Evolutionary conservation across 345 rosid genomes (phyloP).

Genomic region (Carallia pectinifolia): DNA sequence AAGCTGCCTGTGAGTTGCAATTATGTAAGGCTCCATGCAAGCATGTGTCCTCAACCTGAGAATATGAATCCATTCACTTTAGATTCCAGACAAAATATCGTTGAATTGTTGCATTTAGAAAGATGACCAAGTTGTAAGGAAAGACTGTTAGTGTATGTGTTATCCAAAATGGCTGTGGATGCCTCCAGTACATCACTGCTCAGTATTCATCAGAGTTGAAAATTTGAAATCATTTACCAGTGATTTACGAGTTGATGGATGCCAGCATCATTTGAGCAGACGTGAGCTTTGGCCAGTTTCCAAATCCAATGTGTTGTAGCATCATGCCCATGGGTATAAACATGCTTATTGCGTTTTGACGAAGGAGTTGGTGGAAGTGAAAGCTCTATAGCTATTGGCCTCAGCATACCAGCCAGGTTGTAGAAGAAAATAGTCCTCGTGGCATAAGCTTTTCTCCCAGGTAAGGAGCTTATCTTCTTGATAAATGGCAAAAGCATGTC

Average conservation of each 20-base stretch:
- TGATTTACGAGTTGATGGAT: constrained; percentile 93
- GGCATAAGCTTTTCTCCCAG: constrained; percentile 75
- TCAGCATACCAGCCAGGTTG: constrained; percentile 40
- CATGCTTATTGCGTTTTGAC: constrained; percentile 46
- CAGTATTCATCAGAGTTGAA: neutral
- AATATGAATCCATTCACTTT: neutral
- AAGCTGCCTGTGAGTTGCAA: constrained; percentile 83
- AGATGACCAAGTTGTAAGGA: no score
- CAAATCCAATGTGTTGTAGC: constrained; percentile 89
- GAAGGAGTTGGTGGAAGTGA: constrained; percentile 64
- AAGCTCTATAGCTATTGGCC: constrained; percentile 86
- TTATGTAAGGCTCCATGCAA: constrained; percentile 84
- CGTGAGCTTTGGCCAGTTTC: constrained; percentile 97
- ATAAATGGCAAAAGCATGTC: constrained; percentile 84
- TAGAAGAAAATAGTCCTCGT: constrained; percentile 72
- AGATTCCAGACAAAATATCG: neutral
- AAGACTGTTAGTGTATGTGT: neutral
- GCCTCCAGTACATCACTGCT: neutral
- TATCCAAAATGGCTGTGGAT: neutral
- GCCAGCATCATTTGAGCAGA: constrained; percentile 82
- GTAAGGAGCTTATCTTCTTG: constrained; percentile 64
- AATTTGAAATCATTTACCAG: constrained; percentile 47
- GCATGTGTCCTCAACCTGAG: constrained; percentile 92
- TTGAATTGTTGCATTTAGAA: no score
- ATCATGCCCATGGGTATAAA: constrained; percentile 72